Conservation (phyloP, 2,329 filamentous ascomycete genomes). For the Venturia aucupariae region DNA sequence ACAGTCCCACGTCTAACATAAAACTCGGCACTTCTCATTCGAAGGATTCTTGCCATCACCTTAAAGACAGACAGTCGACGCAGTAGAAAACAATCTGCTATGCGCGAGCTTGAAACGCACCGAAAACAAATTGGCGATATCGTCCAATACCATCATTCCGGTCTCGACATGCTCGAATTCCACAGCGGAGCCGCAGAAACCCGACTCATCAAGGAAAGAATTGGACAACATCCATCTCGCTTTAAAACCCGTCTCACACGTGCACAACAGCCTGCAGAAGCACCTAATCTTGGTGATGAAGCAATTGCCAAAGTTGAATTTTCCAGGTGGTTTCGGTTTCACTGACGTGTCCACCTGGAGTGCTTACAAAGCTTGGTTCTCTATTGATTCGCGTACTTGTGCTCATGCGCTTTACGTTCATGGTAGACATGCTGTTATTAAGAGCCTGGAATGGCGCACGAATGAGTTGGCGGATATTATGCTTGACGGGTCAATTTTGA, state of each 20-base stretch:
- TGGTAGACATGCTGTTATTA: not conserved
- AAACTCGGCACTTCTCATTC: conserved; percentile 20
- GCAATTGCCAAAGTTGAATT: not conserved
- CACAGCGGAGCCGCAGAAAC: conserved; percentile 7
- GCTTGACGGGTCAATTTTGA: not conserved
- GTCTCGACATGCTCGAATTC: conserved; percentile 18
- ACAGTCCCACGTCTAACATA: conserved; percentile 17
- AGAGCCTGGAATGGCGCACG: not conserved
- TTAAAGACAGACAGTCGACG: conserved; percentile 10
- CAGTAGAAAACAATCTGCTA: not conserved
- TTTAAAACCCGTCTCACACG: not conserved
- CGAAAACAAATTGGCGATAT: not conserved
- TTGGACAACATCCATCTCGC: conserved; percentile 9
- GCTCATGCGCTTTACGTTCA: too few relatives aligned
- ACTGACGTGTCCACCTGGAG: not conserved
- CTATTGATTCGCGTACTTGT: not conserved
- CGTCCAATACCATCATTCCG: conserved; percentile 16
- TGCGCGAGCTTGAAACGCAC: not conserved
- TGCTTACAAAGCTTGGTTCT: not conserved
- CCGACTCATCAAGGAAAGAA: conserved; percentile 16
- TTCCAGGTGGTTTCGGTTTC: not conserved
- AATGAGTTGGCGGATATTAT: not conserved
- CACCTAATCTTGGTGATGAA: not conserved
- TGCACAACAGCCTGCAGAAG: conserved; percentile 5
- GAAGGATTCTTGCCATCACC: conserved; percentile 22